Percentiles rank a stretch among this genome's conserved stretches.
phyloP scores from a whole-genome alignment of 805 yeast genomes.

The Yarrowia sp. region DNA sequence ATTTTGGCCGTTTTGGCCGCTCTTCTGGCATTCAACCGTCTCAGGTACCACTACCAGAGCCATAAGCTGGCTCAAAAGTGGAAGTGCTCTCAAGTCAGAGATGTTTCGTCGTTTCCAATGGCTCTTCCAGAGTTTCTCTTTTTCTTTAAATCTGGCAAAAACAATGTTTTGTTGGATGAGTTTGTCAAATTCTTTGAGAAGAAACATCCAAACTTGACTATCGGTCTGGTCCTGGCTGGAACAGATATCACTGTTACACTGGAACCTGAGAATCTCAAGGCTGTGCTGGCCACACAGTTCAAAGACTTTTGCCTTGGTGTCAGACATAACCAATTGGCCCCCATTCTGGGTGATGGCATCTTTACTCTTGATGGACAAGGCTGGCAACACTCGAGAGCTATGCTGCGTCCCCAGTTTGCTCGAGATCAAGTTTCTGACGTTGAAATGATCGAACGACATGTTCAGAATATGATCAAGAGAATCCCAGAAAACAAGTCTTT shows the following conservation, averaged over 20 bases:
- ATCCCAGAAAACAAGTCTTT: constrained; percentile 35
- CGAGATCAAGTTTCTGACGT: constrained; percentile 49
- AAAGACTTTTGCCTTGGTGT: constrained; percentile 47
- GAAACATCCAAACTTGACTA: constrained; percentile 1
- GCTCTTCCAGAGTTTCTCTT: constrained; percentile 1
- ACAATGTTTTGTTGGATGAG: constrained; percentile 9
- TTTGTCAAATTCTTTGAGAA: constrained; percentile 1
- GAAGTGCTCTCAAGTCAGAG: not conserved
- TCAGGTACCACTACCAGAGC: constrained; percentile 7
- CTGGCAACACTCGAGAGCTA: constrained; percentile 51
- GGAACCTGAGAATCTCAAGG: constrained; percentile 50
- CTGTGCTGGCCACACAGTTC: constrained; percentile 49
- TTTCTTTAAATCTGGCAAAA: constrained; percentile 4
- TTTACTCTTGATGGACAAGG: constrained; percentile 50
- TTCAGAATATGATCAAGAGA: constrained; percentile 40
- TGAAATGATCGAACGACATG: constrained; percentile 46
- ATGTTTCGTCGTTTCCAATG: constrained; percentile 7
- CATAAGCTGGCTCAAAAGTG: not conserved
- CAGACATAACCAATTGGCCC: constrained; percentile 46
- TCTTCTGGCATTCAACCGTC: not conserved
- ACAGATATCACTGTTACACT: constrained; percentile 41
- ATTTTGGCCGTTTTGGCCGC: not conserved
- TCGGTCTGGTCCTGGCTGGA: constrained; percentile 10
- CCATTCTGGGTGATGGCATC: constrained; percentile 50
- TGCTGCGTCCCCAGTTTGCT: constrained; percentile 51